Evolutionary conservation across 2,329 filamentous ascomycete genomes (phyloP), one percentile per base, ranked within the genome.

Genomic region (Fusarium sp.): DNA sequence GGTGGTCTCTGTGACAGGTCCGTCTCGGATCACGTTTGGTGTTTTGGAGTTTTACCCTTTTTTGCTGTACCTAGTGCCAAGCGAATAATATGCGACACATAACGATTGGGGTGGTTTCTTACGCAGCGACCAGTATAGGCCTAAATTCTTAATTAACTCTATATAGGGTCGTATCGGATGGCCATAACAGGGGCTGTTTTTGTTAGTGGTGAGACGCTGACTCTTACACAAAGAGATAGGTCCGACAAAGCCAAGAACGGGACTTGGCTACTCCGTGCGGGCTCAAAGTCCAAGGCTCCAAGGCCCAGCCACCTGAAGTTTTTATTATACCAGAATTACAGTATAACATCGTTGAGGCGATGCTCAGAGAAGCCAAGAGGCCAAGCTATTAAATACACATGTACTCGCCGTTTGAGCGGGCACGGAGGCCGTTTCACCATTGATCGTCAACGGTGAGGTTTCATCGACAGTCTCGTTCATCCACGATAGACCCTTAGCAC

Each of bases 11-110:
- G 80, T 79, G 76, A 80, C 80, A 80, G 77, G 75, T 58, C 61
- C 75, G 80, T 81, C 80, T 80, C 79, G 79, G 64, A 68, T 79
- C 55, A 71, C 67, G 78, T 76, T 80, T 73, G 77, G 74, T 67
- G 69, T 75, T 69, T 70, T 69, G 61, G 45, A 60, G 55, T 59
- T 41, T 50, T 45, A 38, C 46, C 59, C 71, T 70, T 66, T 67
- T 66, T 23, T 56, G 54, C 38, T 17, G 49, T 30, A 41, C 33
- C 66, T 38, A 48, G 49, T 50, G 64, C 63, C 64, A 67, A 67
- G 64, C 35, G 56, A 63, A 63, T 52, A 54, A 55, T 26, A 59
- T 58, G 52, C 62, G 40, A 54, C 38, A 50, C 11, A 59, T 59
- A 54, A 64, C 18, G 40, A 55, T 50, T 59, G 53, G 62, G 40